These are phyloP conservation scores for Neurospora sp. DNA, from an alignment of 495 filamentous ascomycete species.

Conservation along the genomic window DNA sequence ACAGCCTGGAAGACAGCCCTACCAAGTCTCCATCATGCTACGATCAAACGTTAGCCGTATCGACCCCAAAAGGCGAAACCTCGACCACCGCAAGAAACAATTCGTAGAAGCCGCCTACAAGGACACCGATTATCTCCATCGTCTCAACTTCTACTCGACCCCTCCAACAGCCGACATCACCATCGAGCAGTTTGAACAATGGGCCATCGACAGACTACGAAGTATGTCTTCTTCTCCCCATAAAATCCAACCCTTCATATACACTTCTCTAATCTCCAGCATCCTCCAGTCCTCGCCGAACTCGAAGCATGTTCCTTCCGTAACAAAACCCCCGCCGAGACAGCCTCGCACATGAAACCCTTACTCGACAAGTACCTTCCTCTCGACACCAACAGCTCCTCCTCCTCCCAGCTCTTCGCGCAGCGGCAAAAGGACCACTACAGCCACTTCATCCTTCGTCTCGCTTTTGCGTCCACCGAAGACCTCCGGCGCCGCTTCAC, in stretches of 20 bases:
- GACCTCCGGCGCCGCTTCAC: slow-evolving; percentile 84
- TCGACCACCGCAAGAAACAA: slow-evolving; percentile 77
- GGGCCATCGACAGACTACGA: slow-evolving; percentile 90
- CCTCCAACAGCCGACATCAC: slow-evolving; percentile 92
- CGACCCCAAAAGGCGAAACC: slow-evolving; percentile 66
- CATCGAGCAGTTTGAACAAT: slow-evolving; percentile 96
- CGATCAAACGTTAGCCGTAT: slow-evolving; percentile 62
- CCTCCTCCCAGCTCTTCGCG: slow-evolving; percentile 42
- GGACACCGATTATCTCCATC: slow-evolving; percentile 67
- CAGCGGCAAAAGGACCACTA: slow-evolving; percentile 97
- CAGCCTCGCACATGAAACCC: slow-evolving; percentile 63
- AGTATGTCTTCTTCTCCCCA: slow-evolving; percentile 31
- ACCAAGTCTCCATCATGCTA: slow-evolving; percentile 48
- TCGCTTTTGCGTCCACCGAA: slow-evolving; percentile 86
- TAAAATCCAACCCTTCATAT: too few species aligned
- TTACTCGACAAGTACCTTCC: slow-evolving; percentile 80
- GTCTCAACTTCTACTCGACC: slow-evolving; percentile 81
- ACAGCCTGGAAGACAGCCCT: neutral
- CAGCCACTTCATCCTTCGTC: slow-evolving; percentile 89
- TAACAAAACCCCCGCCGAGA: slow-evolving; percentile 73
- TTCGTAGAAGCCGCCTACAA: slow-evolving; percentile 66
- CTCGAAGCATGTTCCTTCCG: slow-evolving; percentile 94
- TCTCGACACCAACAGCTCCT: slow-evolving; percentile 64
- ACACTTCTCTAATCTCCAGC: neutral
- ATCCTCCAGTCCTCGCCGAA: slow-evolving; percentile 69